Base-by-base conservation (phyloP, 257 asterid species). In the Solanum chiquidenum region DNA sequence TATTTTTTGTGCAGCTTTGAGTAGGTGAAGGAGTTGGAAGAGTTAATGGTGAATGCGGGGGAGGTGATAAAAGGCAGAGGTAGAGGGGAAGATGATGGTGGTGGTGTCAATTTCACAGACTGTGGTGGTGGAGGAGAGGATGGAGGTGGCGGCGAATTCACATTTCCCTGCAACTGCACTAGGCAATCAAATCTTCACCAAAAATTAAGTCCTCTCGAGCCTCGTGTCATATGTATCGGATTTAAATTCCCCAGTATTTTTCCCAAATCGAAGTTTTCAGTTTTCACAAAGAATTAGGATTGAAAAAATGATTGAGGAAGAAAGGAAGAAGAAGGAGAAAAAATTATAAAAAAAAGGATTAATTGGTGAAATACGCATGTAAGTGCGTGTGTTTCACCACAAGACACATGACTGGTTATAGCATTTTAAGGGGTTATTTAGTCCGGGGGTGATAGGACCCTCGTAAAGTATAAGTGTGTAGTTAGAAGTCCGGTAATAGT, bases 181-280 rank as follows among this genome's bases (percentile, higher is more conserved):
- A 55, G 69, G 69, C 37, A 80, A 49, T 29, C 85, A 80, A 72
- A 82, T 34, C 84, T 55, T 84, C 88, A 89, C 87, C 62, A 86
- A 84, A 87, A 74, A 35, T 82, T 62, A 55, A 84, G 88, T 88
- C 77, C 84, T 87, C 72, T 20, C 38, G 71, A 84, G 72, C 87
- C 90, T 87, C 93, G 55, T 86, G 86, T 91, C 97, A 94, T 94
- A 90, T 92, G 94, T 88, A 87, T 88, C 89, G 38, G 80, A 68
- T 84, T 82, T 89, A 40, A 88, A 90, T 40, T 6, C 21, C 86
- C 66, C 89, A 86, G 7, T 9, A 76, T 6, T 29, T 42, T 42
- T 34, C 35, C 77, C 37, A 52, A 33, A 80, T 49, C 34, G 7
- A 73, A 18, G 9, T 52, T 55, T 55, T 40, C 44, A 42, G 2